Conservation (phyloP, 2,329 filamentous ascomycete species). For the Exserohilum rostratum region DNA sequence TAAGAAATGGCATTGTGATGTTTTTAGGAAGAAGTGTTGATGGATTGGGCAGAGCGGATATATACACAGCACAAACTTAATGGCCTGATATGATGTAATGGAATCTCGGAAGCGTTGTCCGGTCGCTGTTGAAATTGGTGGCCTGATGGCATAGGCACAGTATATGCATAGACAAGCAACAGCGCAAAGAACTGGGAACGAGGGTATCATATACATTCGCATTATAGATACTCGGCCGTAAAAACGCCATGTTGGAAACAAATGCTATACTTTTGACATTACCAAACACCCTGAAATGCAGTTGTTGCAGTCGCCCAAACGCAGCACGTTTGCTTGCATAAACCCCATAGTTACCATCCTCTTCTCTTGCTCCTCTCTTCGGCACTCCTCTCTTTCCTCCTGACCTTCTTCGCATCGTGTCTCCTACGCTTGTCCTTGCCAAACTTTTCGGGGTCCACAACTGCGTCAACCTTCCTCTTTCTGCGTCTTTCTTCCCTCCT, state of each 20-base stretch:
- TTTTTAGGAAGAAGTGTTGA: too few species aligned
- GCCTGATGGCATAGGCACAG: not conserved
- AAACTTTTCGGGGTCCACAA: conserved; percentile 78
- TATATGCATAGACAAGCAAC: too few species aligned
- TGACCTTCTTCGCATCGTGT: conserved; percentile 59
- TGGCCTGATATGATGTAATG: not conserved
- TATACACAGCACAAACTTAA: too few species aligned
- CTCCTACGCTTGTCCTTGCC: conserved; percentile 78
- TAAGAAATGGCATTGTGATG: too few species aligned
- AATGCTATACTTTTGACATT: not conserved
- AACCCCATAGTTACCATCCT: conserved; percentile 61
- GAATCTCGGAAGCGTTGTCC: not conserved
- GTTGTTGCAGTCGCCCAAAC: not conserved
- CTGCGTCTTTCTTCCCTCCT: conserved; percentile 74
- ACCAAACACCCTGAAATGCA: not conserved
- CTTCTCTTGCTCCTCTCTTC: conserved; percentile 75
- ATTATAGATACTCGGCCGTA: not conserved
- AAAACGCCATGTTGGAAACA: not conserved
- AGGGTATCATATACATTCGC: conserved; percentile 1
- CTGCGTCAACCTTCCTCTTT: conserved; percentile 89
- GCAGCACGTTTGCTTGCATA: not conserved
- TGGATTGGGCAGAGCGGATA: not conserved
- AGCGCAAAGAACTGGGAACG: not conserved
- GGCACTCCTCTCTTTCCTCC: conserved; percentile 74
- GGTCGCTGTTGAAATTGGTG: not conserved